Evolutionary conservation across 306 rosid genomes (phyloP), one percentile per base, ranked within the genome.

Genomic region (Pterocarpus macrocarpus): DNA sequence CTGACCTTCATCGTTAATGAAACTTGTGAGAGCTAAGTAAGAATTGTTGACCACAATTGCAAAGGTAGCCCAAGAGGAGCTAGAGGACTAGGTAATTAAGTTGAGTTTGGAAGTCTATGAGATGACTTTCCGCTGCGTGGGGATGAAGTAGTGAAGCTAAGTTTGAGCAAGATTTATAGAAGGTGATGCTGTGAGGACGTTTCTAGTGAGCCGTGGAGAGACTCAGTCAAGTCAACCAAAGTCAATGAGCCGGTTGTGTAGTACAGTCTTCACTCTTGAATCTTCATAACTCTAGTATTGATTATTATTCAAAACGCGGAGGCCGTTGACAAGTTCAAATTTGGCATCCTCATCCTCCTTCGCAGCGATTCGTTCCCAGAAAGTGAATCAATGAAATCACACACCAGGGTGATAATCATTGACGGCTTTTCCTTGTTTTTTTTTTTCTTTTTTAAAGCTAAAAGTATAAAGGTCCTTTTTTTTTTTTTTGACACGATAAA

Each of bases 1-100:
- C 75, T 39, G 11, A 87, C 90, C 88, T 81, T 84, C 90, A 69
- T 69, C 28, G 57, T 5, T 11, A 17, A 28, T 30, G 22, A 69
- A 17, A 39, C n/a, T 68, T 43, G 38, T 22, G 11, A 13, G 12
- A 16, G 61, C 61, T n/a, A 17, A 55, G 15, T 36, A 22, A 41
- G 50, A 4, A 36, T 55, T n/a, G 22, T n/a, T 55, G 28, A 8
- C n/a, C 61, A 16, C 61, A 69, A 2, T 45, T 45, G 57, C 58
- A 44, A 45, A 69, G 30, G 15, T 39, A 66, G 7, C 12, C 8
- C 8, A 43, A 8, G 2, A 43, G 11, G 47, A 43, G 47, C 13
- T 47, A 4, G 6, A 50, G 5, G 55, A 11, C 5, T 11, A 41
- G 57, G 57, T 14, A 14, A 55, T 0, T 0, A 30, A 4, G 9